phyloP scores from a whole-genome alignment of 1,284 basidiomycete species.

The Cryptococcus deneoformans region DNA sequence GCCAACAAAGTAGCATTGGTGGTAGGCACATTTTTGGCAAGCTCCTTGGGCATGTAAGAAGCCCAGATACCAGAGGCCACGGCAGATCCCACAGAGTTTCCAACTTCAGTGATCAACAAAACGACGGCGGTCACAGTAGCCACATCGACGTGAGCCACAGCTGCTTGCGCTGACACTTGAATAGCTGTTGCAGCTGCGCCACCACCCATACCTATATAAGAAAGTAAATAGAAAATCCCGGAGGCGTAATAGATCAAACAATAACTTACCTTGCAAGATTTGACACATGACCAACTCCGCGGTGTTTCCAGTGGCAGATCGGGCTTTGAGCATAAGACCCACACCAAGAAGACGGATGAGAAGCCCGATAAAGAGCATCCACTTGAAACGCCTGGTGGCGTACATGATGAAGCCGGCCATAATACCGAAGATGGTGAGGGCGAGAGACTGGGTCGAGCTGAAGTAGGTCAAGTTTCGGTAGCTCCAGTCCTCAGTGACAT shows the following conservation, averaged over 20 bases:
- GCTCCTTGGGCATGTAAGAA: conserved; percentile 54
- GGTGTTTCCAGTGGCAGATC: conserved; percentile 58
- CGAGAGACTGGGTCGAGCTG: conserved; percentile 40
- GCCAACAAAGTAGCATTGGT: conserved; percentile 41
- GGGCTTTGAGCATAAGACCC: conserved; percentile 68
- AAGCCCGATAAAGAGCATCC: conserved; percentile 64
- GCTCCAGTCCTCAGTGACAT: conserved; percentile 42
- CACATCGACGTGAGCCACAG: conserved; percentile 70
- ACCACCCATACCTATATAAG: conserved; percentile 14
- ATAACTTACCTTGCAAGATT: conserved; percentile 36
- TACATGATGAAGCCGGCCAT: conserved; percentile 50
- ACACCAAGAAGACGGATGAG: conserved; percentile 66
- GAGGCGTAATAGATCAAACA: neutral
- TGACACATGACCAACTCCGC: conserved; percentile 58
- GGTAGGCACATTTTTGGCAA: conserved; percentile 56
- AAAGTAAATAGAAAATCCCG: neutral
- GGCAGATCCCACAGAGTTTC: conserved; percentile 55
- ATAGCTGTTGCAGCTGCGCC: conserved; percentile 66
- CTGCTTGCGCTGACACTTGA: conserved; percentile 74
- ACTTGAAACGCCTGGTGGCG: conserved; percentile 54
- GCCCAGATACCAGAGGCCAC: conserved; percentile 45
- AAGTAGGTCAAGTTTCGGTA: conserved; percentile 43
- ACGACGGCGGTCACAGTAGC: conserved; percentile 79
- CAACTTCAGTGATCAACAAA: conserved; percentile 60
- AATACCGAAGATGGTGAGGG: conserved; percentile 52